Percentiles rank a stretch among this genome's conserved stretches.
Conservation (phyloP, 371 early-diverging fungal species). For the Zychaea mexicana region DNA sequence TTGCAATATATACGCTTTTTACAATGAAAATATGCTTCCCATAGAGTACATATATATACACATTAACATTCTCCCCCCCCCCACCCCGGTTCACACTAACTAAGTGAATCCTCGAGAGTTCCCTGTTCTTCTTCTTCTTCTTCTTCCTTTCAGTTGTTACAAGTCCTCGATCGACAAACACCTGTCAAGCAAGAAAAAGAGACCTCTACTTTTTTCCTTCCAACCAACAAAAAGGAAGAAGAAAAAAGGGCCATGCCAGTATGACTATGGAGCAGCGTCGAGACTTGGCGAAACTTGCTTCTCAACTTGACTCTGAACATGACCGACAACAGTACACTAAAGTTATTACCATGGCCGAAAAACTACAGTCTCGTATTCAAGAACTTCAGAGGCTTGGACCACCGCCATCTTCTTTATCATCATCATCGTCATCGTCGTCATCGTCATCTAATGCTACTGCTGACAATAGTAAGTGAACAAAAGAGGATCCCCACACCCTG, state of each 20-base stretch:
- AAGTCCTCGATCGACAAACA: too few relatives aligned
- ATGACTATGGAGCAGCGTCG: background rate
- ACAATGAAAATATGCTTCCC: too few relatives aligned
- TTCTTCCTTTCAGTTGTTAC: too few relatives aligned
- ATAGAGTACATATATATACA: too few relatives aligned
- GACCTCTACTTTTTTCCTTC: background rate
- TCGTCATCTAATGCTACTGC: background rate
- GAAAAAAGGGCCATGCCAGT: background rate
- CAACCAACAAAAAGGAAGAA: background rate
- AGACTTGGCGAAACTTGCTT: slow-evolving; percentile 3
- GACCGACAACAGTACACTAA: slow-evolving; percentile 20
- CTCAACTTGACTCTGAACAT: slow-evolving; percentile 10
- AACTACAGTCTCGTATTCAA: slow-evolving; percentile 12
- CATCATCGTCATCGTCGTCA: background rate
- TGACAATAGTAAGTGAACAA: background rate
- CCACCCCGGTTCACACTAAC: too few relatives aligned
- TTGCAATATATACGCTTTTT: too few relatives aligned
- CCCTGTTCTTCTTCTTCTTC: too few relatives aligned
- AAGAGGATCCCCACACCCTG: too few relatives aligned
- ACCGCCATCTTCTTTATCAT: background rate
- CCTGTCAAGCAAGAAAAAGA: too few relatives aligned
- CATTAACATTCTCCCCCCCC: too few relatives aligned
- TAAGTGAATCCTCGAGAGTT: too few relatives aligned
- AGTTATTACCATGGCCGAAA: slow-evolving; percentile 18
- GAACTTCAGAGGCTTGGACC: slow-evolving; percentile 10